Evolutionary conservation across 768 basidiomycete species (phyloP), one percentile per base, ranked within the genome.

Genomic region (Phanerodontia chrysosporium): DNA sequence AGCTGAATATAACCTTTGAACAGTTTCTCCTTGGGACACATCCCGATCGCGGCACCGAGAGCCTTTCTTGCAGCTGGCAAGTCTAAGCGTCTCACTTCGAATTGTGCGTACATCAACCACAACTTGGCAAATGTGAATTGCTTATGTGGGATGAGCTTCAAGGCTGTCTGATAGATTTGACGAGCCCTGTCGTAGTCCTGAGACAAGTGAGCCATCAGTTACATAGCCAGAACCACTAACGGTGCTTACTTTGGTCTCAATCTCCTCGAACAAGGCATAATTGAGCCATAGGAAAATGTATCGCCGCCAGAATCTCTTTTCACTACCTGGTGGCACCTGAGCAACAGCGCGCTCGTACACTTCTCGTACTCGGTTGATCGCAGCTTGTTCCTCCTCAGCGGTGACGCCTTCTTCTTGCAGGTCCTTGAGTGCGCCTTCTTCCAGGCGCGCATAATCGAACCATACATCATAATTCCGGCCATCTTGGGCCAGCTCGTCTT

Each of bases 51-150:
- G 0, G 87, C 82, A 3, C 97, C 97, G 24, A 99, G 75, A 45
- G 95, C 82, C 71, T 92, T 98, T 45, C 96, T 82, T 3, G 95
- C 96, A 25, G 92, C 86, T 18, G 79, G 74, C 44, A 99, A 74
- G 59, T 97, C 87, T 32, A 95, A 77, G 54, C 83, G 83, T 46
- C 97, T 83, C 8, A 97, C 76, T 72, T 98, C 97, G 64, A 98
- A 98, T 63, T 89, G 85, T 5, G 96, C 93, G 64, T 89, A 96
- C 76, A 90, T 82, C 21, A 91, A 72, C 97, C 97, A 99, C 12
- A 98, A 76, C 74, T 99, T 99, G 2, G 97, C 92, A 65, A 99
- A 99, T 0, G 97, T 98, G 72, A 99, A 99, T 59, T 87, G 84
- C 69, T 96, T 96, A 72, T 99, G 96, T 0, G 97, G 97, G 2